phyloP scores from a whole-genome alignment of 495 filamentous ascomycete species.

The Aspergillus asperescens region DNA sequence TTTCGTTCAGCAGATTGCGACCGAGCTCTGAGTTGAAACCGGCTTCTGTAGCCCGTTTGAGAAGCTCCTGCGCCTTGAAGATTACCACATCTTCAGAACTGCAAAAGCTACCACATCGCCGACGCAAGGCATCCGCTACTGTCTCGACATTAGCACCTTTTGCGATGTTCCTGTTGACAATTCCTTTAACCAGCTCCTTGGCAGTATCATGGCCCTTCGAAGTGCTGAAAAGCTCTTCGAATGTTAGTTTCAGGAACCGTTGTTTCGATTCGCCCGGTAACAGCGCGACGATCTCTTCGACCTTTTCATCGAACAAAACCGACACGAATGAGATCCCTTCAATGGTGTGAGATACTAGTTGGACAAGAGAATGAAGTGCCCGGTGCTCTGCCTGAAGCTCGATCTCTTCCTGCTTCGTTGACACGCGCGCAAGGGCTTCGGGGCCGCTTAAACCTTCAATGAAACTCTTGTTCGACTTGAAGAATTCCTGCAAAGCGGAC shows the following conservation, averaged over 20 bases:
- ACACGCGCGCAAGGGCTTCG: conserved; percentile 63
- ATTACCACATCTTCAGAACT: conserved; percentile 93
- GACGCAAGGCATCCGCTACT: conserved; percentile 82
- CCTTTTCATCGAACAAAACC: conserved; percentile 86
- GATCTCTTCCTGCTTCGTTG: conserved; percentile 80
- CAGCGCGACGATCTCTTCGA: conserved; percentile 79
- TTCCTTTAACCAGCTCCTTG: conserved; percentile 93
- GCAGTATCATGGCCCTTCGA: conserved; percentile 79
- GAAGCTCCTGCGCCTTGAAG: conserved; percentile 93
- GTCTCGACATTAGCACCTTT: conserved; percentile 95
- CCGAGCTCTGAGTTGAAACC: conserved; percentile 67
- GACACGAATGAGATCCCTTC: conserved; percentile 94
- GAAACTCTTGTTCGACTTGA: conserved; percentile 76
- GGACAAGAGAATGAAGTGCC: conserved; percentile 77
- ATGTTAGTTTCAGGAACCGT: conserved; percentile 70
- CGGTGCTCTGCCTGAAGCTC: conserved; percentile 89
- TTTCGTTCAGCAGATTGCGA: conserved; percentile 82
- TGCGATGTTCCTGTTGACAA: conserved; percentile 95
- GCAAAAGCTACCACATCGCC: conserved; percentile 94
- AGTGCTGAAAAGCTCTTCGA: conserved; percentile 77
- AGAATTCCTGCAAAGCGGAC: conserved; percentile 69
- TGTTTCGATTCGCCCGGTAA: conserved; percentile 64
- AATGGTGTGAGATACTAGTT: conserved; percentile 76
- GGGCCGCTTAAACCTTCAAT: conserved; percentile 90
- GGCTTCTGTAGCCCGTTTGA: conserved; percentile 79